Percentiles rank a stretch among this genome's conserved stretches.
phyloP scores from a whole-genome alignment of 495 filamentous ascomycete species.

The Podospora fimiseda region DNA sequence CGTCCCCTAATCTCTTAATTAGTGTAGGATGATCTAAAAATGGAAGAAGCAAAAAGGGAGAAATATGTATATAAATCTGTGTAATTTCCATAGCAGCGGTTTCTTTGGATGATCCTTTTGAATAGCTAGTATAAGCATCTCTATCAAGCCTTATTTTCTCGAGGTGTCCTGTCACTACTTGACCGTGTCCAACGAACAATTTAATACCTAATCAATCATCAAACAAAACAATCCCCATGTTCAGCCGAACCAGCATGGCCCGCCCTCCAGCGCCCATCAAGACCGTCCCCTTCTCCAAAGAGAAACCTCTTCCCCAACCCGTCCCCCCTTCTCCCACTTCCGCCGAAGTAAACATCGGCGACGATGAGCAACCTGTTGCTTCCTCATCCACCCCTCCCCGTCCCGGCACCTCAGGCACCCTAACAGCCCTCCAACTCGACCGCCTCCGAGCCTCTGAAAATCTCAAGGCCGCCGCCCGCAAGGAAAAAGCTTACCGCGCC shows the following conservation, averaged over 20 bases:
- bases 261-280: neutral
- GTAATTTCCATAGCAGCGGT: neutral
- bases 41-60: neutral
- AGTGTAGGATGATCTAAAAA: neutral
- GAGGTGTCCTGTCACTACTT: neutral
- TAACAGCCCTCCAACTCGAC: slow-evolving; percentile 22
- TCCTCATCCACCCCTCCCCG: slow-evolving; percentile 10
- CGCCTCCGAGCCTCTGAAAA: slow-evolving; percentile 19
- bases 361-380: neutral
- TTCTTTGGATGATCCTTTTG: neutral
- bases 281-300: neutral
- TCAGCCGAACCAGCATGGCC: neutral
- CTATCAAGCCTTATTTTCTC: no score
- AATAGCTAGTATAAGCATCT: no score
- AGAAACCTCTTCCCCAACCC: neutral
- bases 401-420: slow-evolving; percentile 27
- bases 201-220: no score
- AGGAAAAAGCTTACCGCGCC: slow-evolving; percentile 25
- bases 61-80: neutral
- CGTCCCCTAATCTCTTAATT: neutral
- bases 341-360: neutral
- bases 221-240: neutral
- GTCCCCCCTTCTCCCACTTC: neutral
- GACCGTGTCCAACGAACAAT: no score
- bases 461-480: slow-evolving; percentile 19